Evolutionary conservation across 2,329 filamentous ascomycete genomes (phyloP), one percentile per base, ranked within the genome.

Genomic region (Talaromyces verruculosus): DNA sequence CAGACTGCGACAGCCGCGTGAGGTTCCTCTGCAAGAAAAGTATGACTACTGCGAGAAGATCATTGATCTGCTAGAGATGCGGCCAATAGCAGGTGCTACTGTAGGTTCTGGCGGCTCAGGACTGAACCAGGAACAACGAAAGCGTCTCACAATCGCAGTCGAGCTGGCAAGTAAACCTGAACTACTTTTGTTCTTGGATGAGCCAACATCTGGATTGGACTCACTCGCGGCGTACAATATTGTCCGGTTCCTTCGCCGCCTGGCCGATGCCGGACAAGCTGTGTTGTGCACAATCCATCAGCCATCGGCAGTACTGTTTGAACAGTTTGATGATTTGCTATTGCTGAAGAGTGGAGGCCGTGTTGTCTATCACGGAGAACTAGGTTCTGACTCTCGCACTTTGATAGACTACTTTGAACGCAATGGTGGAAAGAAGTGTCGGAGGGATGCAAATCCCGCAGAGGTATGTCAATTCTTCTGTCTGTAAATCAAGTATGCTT

Each of bases 211-310:
- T 0, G 87, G 87, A 19, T 81, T 92, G 0, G 90, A 92, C 69
- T 88, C 88, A 2, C 85, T 89, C 64, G 88, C 89, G 5, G 89
- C 90, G 0, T 88, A 85, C 69, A 87, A 88, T 69, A 88, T 89
- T 67, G 81, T 88, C 2, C 82, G 85, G 0, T 87, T 89, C 68
- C 76, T 89, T 7, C 82, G 85, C 3, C 88, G 88, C 71, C 79
- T 89, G 1, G 85, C 87, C 0, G 84, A 87, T n/a, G 90, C 90
- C 2, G 93, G 92, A 1, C 93, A 96, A 75, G 92, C 92, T 10
- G 92, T 96, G 70, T 84, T 96, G 3, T 96, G 92, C 79, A 96
- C 93, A 0, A 96, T 96, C 69, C 93, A 96, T 76, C 93, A 96
- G 75, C 92, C 93, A 1, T 94, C 93, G 70, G 91, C 91, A 17